phyloP scores from a whole-genome alignment of 164 flowering plant genomes.

The Saururus chinensis region DNA sequence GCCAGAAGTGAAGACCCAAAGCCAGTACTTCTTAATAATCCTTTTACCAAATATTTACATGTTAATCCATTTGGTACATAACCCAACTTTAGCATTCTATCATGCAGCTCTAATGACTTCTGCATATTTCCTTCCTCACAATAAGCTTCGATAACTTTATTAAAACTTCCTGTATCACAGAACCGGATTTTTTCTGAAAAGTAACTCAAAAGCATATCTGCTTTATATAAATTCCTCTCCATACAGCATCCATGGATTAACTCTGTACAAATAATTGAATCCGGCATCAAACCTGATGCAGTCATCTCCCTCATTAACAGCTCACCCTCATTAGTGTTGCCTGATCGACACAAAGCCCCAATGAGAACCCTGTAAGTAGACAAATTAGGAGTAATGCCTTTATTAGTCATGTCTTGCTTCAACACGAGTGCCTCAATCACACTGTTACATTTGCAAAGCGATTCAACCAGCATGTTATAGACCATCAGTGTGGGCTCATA shows the following conservation, averaged over 20 bases:
- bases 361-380: conserved; percentile 46
- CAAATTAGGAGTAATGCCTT: conserved; percentile 29
- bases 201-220: conserved; percentile 39
- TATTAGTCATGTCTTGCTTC: conserved; percentile 41
- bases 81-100: conserved; percentile 56
- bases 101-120: conserved; percentile 51
- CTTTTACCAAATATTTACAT: conserved; percentile 55
- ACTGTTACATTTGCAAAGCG: conserved; percentile 37
- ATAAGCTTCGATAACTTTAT: conserved; percentile 25
- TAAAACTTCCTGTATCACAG: conserved; percentile 48
- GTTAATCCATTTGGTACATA: conserved; percentile 50
- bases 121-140: conserved; percentile 36
- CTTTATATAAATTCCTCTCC: conserved; percentile 38
- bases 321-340: conserved; percentile 43
- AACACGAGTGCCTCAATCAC: conserved; percentile 39
- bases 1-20: background rate
- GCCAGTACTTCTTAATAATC: conserved; percentile 19
- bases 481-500: conserved; percentile 25
- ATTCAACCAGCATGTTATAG: conserved; percentile 37
- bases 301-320: conserved; percentile 54
- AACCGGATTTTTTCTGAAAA: conserved; percentile 45
- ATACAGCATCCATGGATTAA: conserved; percentile 52
- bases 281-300: conserved; percentile 39
- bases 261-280: conserved; percentile 39
- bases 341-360: conserved; percentile 36